These are phyloP conservation scores for Acanthamoeba lenticulata DNA, from an alignment of 208 protist species.

Conservation along the genomic window DNA sequence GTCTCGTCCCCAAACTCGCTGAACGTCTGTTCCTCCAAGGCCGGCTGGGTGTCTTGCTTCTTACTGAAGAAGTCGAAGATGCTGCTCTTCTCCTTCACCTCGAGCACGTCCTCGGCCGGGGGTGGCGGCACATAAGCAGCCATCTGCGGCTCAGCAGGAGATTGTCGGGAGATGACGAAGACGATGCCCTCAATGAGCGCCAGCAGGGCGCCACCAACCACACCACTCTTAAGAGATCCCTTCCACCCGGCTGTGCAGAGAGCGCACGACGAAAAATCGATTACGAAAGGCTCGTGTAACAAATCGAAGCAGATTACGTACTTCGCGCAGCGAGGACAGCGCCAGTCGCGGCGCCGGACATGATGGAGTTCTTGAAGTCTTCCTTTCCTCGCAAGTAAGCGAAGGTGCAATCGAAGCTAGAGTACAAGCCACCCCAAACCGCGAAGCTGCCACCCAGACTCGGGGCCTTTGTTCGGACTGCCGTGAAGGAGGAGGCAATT, in stretches of 20 bases:
- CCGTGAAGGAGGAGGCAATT: not conserved
- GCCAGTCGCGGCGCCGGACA: conserved; percentile 63
- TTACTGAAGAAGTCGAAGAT: conserved; percentile 29
- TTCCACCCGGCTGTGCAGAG: conserved; percentile 38
- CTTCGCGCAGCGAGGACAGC: conserved; percentile 53
- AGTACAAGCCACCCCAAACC: conserved; percentile 67
- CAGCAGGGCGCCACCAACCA: conserved; percentile 47
- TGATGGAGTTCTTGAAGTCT: conserved; percentile 66
- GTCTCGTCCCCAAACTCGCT: not conserved
- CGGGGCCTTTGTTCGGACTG: not conserved
- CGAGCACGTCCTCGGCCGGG: conserved; percentile 50
- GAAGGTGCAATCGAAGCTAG: conserved; percentile 62
- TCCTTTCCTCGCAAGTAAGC: conserved; percentile 52
- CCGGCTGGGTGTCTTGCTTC: conserved; percentile 20
- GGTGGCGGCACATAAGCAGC: conserved; percentile 41
- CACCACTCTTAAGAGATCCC: conserved; percentile 57
- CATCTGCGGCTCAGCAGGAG: not conserved
- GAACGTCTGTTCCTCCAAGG: not conserved
- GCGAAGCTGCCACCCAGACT: conserved; percentile 61
- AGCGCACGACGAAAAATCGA: not conserved
- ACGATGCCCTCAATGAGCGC: conserved; percentile 62
- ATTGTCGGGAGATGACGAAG: conserved; percentile 52
- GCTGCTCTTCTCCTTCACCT: not conserved
- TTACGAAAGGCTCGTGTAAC: not conserved
- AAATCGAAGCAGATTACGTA: not conserved